Conservation (phyloP, 352 stramenopile genomes). For the Phytophthora vignae region DNA sequence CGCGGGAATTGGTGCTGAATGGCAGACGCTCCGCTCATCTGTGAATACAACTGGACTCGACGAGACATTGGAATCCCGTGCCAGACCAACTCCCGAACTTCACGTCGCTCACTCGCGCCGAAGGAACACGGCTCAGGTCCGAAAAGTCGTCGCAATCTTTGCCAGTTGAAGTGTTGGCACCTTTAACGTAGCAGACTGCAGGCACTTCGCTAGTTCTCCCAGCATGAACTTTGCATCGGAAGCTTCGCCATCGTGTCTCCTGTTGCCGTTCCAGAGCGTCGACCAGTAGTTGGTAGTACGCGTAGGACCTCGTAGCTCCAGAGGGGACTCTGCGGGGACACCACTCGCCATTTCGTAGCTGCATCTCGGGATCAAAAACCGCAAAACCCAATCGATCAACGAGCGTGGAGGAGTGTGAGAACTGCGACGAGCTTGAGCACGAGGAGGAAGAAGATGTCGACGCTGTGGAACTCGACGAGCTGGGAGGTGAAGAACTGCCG, state of each 20-base stretch:
- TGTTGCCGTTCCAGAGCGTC: slow-evolving; percentile 53
- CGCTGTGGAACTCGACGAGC: slow-evolving; percentile 23
- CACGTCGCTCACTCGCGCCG: slow-evolving; percentile 7
- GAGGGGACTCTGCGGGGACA: slow-evolving; percentile 3
- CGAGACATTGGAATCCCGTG: slow-evolving; percentile 53
- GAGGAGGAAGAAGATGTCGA: slow-evolving; percentile 32
- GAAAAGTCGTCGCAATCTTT: neutral
- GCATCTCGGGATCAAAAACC: slow-evolving; percentile 47
- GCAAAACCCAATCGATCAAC: slow-evolving; percentile 65
- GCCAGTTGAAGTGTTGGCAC: neutral
- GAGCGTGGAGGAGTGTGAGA: slow-evolving; percentile 14
- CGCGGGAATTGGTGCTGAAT: slow-evolving; percentile 24
- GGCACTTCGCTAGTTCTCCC: neutral
- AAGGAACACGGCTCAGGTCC: slow-evolving; percentile 4
- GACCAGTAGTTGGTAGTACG: slow-evolving; percentile 60
- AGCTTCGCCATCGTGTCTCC: slow-evolving; percentile 39
- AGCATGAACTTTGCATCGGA: slow-evolving; percentile 15
- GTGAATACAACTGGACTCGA: slow-evolving; percentile 54
- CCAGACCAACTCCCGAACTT: slow-evolving; percentile 51
- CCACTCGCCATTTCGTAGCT: slow-evolving; percentile 37
- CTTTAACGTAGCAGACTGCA: neutral
- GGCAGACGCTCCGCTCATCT: slow-evolving; percentile 48
- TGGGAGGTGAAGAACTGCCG: slow-evolving; percentile 4
- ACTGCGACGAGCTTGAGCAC: slow-evolving; percentile 23
- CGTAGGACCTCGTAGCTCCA: slow-evolving; percentile 38